A percentile compares a stretch with the other conserved stretches of the same genome.
These are phyloP conservation scores for Zostera marina DNA, from an alignment of 116 monocot species.

Conservation along the genomic window DNA sequence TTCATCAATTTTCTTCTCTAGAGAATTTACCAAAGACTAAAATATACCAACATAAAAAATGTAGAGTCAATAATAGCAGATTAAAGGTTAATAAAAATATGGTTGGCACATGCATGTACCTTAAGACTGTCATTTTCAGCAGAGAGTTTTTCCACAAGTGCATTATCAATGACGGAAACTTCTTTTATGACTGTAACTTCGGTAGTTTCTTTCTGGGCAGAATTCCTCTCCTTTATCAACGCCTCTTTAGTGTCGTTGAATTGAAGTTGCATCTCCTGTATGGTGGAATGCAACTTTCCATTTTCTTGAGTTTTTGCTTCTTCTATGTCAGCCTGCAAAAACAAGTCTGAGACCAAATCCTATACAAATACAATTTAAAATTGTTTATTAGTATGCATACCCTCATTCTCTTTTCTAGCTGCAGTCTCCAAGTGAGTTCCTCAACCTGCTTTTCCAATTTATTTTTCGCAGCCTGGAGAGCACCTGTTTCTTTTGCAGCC, in stretches of 20 bases:
- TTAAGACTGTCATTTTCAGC: constrained; percentile 71
- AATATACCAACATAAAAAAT: not conserved
- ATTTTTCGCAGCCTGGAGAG: constrained; percentile 86
- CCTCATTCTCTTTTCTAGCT: constrained; percentile 70
- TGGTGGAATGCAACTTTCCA: constrained; percentile 48
- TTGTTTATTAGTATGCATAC: constrained; percentile 12
- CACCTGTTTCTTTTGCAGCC: constrained; percentile 94
- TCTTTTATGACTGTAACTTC: constrained; percentile 41
- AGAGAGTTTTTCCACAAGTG: constrained; percentile 51
- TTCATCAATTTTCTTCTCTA: constrained; percentile 64
- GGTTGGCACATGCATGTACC: constrained; percentile 7
- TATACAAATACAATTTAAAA: not conserved
- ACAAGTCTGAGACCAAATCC: not conserved
- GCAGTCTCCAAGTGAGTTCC: constrained; percentile 71
- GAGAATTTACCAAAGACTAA: constrained; percentile 42
- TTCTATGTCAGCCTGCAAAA: constrained; percentile 64
- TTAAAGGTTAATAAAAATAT: not conserved
- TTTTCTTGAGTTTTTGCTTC: constrained; percentile 90
- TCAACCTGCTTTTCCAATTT: constrained; percentile 97
- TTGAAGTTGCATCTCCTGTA: constrained; percentile 52
- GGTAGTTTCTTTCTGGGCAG: constrained; percentile 40
- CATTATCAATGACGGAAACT: constrained; percentile 59
- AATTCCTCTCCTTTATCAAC: constrained; percentile 52
- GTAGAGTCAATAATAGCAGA: not conserved
- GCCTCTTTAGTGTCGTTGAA: constrained; percentile 53